Evolutionary conservation across 2,329 filamentous ascomycete genomes (phyloP), one percentile per base, ranked within the genome.

Genomic region (Annulohypoxylon truncatum): DNA sequence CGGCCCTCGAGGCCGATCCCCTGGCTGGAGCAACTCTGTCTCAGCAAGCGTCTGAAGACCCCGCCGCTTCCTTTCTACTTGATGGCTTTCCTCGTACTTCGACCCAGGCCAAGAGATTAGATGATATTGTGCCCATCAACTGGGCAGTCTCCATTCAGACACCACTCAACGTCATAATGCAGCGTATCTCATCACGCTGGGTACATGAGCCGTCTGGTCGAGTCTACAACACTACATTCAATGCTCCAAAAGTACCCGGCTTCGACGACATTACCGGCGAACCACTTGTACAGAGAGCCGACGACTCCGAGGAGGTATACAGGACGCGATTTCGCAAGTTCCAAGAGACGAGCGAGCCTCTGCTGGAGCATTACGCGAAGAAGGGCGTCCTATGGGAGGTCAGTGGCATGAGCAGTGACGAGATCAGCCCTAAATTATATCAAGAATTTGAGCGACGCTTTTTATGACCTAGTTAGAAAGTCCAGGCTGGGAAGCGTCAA

Each of bases 81-180:
- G 96, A 99, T 77, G 96, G 96, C 13, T 99, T 98, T 79, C 96
- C 96, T 1, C 91, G 96, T 70, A 99, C 93, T 5, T 91, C 92
- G 0, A 77, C 83, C 2, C 96, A 99, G 80, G 96, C 94, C 26
- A 79, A 82, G 42, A 90, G 90, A 61, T 86, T 98, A 50, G 94
- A 97, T 77, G 82, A 83, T 47, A 85, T 97, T 31, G 87, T 98
- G 29, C 94, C 95, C n/a, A 94, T 99, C 78, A 99, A 99, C 80
- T 87, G 97, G 66, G 96, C 94, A 51, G 90, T 97, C 64, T 93
- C 92, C 59, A 85, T 98, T 72, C 87, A 91, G 76, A 98, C 95
- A 0, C 96, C 96, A 0, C 88, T 92, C 31, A 87, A 91, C 7
- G 92, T 97, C 66, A 94, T 99, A 66, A 86, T 98, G 70, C 89